These are phyloP conservation scores for Solanum tacnaense DNA, from an alignment of 257 asterid genomes.

Conservation along the genomic window DNA sequence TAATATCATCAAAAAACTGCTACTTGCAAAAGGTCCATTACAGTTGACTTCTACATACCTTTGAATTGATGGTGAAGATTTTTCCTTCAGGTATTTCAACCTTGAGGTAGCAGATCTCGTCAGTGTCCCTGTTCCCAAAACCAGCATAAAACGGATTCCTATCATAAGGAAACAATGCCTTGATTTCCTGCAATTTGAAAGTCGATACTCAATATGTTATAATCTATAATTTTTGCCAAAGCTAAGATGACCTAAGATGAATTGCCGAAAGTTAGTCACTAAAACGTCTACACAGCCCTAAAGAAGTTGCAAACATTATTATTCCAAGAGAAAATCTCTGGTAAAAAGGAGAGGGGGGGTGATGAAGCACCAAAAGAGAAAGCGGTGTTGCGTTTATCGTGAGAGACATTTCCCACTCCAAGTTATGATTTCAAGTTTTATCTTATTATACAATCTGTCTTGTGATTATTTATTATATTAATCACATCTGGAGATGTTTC, in stretches of 20 bases:
- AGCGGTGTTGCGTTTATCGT: background rate
- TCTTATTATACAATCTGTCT: background rate
- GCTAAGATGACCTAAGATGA: background rate
- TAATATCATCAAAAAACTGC: background rate
- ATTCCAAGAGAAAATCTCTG: background rate
- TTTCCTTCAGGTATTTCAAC: constrained; percentile 89
- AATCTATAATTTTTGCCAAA: background rate
- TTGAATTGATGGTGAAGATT: constrained; percentile 85
- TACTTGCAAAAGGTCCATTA: background rate
- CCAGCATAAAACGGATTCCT: constrained; percentile 96
- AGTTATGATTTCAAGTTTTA: background rate
- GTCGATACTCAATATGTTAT: background rate
- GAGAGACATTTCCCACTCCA: background rate
- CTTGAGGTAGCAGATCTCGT: constrained; percentile 85
- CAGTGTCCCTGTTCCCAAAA: constrained; percentile 94
- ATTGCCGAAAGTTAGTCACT: background rate
- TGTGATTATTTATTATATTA: background rate
- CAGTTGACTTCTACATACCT: constrained; percentile 30
- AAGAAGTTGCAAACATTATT: background rate
- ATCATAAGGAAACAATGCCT: constrained; percentile 78
- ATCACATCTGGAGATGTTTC: background rate
- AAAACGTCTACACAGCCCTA: background rate
- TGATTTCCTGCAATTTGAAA: constrained; percentile 35
- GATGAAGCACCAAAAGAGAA: background rate
- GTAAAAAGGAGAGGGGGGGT: background rate